A percentile compares a stretch with the other conserved stretches of the same genome.
Evolutionary conservation across 2,329 filamentous ascomycete genomes (phyloP).

Genomic region (Nigrospora osmanthi): DNA sequence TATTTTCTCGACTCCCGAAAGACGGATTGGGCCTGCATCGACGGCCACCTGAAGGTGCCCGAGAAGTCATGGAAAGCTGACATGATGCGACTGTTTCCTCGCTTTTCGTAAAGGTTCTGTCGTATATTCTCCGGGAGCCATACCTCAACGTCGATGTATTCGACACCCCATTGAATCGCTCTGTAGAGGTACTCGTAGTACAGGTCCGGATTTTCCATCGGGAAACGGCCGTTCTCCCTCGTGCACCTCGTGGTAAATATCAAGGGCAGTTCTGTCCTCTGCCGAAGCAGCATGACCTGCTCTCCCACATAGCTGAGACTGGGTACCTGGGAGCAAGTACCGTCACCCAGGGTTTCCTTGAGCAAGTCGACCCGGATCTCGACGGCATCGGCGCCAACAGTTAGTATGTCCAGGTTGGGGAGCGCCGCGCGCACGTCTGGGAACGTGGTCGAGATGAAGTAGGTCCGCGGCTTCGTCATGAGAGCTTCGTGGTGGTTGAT

Average conservation of each 20-base stretch:
- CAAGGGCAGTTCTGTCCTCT: constrained; percentile 81
- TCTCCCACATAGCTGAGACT: constrained; percentile 79
- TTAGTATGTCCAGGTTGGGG: constrained; percentile 79
- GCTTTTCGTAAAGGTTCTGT: constrained; percentile 56
- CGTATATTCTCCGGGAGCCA: constrained; percentile 77
- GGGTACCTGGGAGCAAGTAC: constrained; percentile 56
- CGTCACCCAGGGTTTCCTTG: constrained; percentile 59
- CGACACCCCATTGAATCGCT: constrained; percentile 81
- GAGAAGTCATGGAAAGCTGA: constrained; percentile 91
- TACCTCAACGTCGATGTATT: constrained; percentile 84
- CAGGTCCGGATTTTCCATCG: constrained; percentile 68
- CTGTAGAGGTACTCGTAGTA: constrained; percentile 76
- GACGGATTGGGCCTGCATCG: constrained; percentile 60
- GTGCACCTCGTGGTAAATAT: constrained; percentile 82
- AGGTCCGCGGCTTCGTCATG: constrained; percentile 70
- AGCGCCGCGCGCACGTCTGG: constrained; percentile 76
- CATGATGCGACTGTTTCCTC: constrained; percentile 77
- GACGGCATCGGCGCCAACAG: constrained; percentile 78
- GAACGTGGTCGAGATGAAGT: constrained; percentile 83
- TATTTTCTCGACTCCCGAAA: constrained; percentile 67
- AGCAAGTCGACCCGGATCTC: constrained; percentile 79
- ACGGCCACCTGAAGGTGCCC: constrained; percentile 76
- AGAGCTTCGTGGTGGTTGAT: constrained; percentile 70
- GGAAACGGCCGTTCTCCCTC: constrained; percentile 75
- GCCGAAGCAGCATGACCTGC: constrained; percentile 76